Conservation (phyloP, 495 filamentous ascomycete genomes). For the Penicillium mononematosum region DNA sequence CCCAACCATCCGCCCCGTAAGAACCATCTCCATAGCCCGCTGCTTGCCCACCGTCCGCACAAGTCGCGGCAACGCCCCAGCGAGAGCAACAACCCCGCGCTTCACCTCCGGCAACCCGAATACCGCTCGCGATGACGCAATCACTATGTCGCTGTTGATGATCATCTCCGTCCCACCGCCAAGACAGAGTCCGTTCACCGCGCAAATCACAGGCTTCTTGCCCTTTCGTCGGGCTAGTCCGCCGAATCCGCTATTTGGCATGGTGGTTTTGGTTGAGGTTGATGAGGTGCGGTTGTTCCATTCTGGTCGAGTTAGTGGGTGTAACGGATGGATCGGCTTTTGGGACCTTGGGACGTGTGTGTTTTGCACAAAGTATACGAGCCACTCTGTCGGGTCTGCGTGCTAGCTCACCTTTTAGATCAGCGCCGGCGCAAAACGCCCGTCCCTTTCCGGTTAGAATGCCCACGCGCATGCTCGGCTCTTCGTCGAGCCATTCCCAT, state of each 20-base stretch:
- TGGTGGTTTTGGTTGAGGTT: slow-evolving; percentile 11
- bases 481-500: slow-evolving; percentile 57
- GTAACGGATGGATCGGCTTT: not conserved
- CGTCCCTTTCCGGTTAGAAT: slow-evolving; percentile 56
- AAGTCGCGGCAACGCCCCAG: slow-evolving; percentile 72
- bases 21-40: slow-evolving; percentile 72
- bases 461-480: slow-evolving; percentile 53
- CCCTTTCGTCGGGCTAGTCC: slow-evolving; percentile 49
- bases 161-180: slow-evolving; percentile 78
- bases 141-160: slow-evolving; percentile 68
- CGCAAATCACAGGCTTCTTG: slow-evolving; percentile 65
- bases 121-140: slow-evolving; percentile 52
- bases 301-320: slow-evolving; percentile 27
- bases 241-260: slow-evolving; percentile 36
- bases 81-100: slow-evolving; percentile 68
- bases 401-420: slow-evolving; percentile 47
- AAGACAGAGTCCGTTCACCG: slow-evolving; percentile 69
- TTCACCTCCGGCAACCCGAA: slow-evolving; percentile 72
- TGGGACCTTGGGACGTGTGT: too few relatives aligned
- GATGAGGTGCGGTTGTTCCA: slow-evolving; percentile 32
- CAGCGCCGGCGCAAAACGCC: slow-evolving; percentile 60
- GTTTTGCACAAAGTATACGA: too few relatives aligned
- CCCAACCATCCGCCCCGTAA: slow-evolving; percentile 60
- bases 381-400: too few relatives aligned
- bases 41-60: slow-evolving; percentile 63